These are phyloP conservation scores for Phytopythium sindhum DNA, from an alignment of 352 stramenopile genomes.

Conservation along the genomic window DNA sequence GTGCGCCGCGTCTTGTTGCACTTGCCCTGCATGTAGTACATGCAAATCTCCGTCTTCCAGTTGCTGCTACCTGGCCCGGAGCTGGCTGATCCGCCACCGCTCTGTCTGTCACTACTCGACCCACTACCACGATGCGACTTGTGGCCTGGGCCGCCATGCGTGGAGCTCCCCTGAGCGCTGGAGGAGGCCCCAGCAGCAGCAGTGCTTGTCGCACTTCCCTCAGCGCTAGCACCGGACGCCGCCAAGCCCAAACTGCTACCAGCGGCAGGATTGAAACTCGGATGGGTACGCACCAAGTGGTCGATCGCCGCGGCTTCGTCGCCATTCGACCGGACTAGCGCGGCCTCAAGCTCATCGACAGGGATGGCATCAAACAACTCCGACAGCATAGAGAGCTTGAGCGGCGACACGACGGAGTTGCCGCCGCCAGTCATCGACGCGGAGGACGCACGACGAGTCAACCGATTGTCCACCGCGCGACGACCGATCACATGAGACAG, in stretches of 20 bases:
- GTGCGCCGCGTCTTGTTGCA: slow-evolving; percentile 87
- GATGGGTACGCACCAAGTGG: slow-evolving; percentile 57
- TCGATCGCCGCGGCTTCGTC: slow-evolving; percentile 64
- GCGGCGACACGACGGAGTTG: slow-evolving; percentile 29
- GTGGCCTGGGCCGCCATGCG: slow-evolving; percentile 1
- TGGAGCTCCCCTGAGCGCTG: neutral
- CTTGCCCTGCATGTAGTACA: slow-evolving; percentile 89
- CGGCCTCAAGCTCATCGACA: slow-evolving; percentile 53
- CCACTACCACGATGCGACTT: slow-evolving; percentile 11
- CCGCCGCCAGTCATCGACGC: neutral
- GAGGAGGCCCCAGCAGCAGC: slow-evolving; percentile 1
- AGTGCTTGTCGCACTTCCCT: neutral
- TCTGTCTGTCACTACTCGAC: neutral
- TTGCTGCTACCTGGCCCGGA: slow-evolving; percentile 62
- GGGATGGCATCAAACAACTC: slow-evolving; percentile 75
- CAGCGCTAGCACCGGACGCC: slow-evolving; percentile 2
- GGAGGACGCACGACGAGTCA: slow-evolving; percentile 1
- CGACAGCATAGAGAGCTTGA: slow-evolving; percentile 58
- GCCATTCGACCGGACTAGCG: slow-evolving; percentile 41
- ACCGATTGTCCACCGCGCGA: neutral
- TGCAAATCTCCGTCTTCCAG: slow-evolving; percentile 88
- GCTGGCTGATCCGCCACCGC: slow-evolving; percentile 18
- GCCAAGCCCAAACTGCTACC: neutral
- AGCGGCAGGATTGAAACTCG: slow-evolving; percentile 65
- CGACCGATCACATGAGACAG: slow-evolving; percentile 8